Evolutionary conservation across 2,329 filamentous ascomycete species (phyloP).

Genomic region (Ampelomyces quisqualis): DNA sequence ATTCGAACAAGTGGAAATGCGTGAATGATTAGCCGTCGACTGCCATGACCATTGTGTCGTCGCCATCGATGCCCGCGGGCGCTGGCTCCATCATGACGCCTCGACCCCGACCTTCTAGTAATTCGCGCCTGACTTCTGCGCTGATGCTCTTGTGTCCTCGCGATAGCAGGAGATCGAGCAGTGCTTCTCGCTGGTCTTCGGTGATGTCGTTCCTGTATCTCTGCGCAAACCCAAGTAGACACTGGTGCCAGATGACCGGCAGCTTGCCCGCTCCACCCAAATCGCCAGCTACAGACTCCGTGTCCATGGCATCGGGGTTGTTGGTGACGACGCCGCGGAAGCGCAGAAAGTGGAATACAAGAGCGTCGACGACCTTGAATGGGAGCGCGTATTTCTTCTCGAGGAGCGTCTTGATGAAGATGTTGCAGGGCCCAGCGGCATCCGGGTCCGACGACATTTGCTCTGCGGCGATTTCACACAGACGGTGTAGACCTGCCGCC

Average conservation of each 20-base stretch:
- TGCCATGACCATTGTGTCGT: conserved; percentile 89
- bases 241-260: conserved; percentile 96
- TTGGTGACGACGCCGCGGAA: conserved; percentile 72
- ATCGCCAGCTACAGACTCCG: conserved; percentile 35
- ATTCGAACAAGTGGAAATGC: too few species aligned
- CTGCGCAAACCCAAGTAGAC: conserved; percentile 86
- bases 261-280: conserved; percentile 61
- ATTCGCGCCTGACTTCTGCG: conserved; percentile 83
- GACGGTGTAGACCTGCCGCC: conserved; percentile 82
- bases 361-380: conserved; percentile 88
- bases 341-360: conserved; percentile 95
- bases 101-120: conserved; percentile 83
- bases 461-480: conserved; percentile 92
- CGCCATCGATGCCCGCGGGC: conserved; percentile 65
- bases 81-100: conserved; percentile 68
- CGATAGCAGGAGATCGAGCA: conserved; percentile 81
- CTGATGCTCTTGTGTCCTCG: conserved; percentile 87
- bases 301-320: conserved; percentile 57
- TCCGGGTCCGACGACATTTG: conserved; percentile 81
- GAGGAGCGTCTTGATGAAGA: conserved; percentile 88
- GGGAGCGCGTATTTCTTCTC: conserved; percentile 98
- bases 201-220: conserved; percentile 95
- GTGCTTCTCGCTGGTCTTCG: conserved; percentile 87
- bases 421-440: conserved; percentile 86
- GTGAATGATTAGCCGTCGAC: conserved; percentile 13